A percentile compares a stretch with the other conserved stretches of the same genome.
phyloP scores from a whole-genome alignment of 352 stramenopile species.

The Phytopythium litorale region DNA sequence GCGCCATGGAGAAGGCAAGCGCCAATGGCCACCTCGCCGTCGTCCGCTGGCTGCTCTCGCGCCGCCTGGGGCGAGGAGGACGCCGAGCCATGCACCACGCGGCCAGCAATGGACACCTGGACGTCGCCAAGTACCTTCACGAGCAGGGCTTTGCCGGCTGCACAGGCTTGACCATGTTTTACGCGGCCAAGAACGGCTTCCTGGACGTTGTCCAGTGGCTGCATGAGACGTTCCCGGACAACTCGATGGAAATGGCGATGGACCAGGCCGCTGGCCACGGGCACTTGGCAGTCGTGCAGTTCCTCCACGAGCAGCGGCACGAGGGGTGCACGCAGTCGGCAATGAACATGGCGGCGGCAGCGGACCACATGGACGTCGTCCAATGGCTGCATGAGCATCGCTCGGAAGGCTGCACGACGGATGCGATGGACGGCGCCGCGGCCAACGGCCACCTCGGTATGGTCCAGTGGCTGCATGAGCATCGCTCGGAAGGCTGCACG shows the following conservation, averaged over 20 bases:
- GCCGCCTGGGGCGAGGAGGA: slow-evolving; percentile 21
- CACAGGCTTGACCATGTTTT: slow-evolving; percentile 25
- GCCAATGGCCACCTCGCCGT: slow-evolving; percentile 25
- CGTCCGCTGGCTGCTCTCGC: slow-evolving; percentile 22
- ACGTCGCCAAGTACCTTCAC: slow-evolving; percentile 18
- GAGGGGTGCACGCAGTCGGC: slow-evolving; percentile 16
- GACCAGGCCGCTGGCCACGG: slow-evolving; percentile 22
- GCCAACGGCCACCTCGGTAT: slow-evolving; percentile 20
- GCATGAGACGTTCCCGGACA: slow-evolving; percentile 16
- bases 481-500: slow-evolving; percentile 13
- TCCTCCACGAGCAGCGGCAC: slow-evolving; percentile 10
- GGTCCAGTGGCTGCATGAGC: slow-evolving; percentile 17
- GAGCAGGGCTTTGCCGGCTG: slow-evolving; percentile 17
- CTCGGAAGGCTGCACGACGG: slow-evolving; percentile 9
- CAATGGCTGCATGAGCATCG: slow-evolving; percentile 13
- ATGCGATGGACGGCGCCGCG: slow-evolving; percentile 22
- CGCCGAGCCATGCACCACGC: slow-evolving; percentile 26
- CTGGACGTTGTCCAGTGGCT: slow-evolving; percentile 26
- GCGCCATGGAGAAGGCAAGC: slow-evolving; percentile 21
- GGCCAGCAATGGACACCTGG: slow-evolving; percentile 20
- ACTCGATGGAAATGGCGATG: slow-evolving; percentile 23
- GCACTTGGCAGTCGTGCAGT: slow-evolving; percentile 18
- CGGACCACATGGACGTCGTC: slow-evolving; percentile 20
- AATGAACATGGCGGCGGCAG: slow-evolving; percentile 23
- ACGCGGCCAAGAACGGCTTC: slow-evolving; percentile 20